Evolutionary conservation across 768 basidiomycete genomes (phyloP).

Genomic region (Lentinus brumalis): DNA sequence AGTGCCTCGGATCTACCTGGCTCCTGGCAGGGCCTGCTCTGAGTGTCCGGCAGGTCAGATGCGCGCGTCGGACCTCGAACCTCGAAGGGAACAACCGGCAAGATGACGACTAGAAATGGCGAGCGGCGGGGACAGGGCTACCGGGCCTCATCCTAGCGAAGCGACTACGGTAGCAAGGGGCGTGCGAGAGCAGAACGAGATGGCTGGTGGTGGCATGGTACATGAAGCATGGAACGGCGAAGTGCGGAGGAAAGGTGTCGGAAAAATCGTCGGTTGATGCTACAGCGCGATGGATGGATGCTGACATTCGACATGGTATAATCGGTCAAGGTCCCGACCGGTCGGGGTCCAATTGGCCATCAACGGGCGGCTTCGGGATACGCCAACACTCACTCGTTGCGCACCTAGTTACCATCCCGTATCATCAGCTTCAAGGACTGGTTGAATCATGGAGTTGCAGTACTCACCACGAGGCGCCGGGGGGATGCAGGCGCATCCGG

Average conservation of each 20-base stretch:
- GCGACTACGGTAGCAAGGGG: not conserved
- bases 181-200: slow-evolving; percentile 6
- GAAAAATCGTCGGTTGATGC: not conserved
- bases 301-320: slow-evolving; percentile 20
- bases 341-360: not conserved
- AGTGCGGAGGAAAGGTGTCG: not conserved
- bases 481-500: not conserved
- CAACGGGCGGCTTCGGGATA: not conserved
- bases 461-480: slow-evolving; percentile 21
- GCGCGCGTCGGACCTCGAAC: not conserved
- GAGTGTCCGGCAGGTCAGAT: slow-evolving; percentile 20
- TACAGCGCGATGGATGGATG: not conserved
- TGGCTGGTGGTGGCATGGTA: not conserved
- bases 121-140: not conserved
- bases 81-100: not conserved
- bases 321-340: not conserved
- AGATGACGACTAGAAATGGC: not conserved
- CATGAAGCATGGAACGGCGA: slow-evolving; percentile 1
- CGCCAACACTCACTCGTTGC: slow-evolving; percentile 19
- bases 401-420: slow-evolving; percentile 12
- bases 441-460: not conserved
- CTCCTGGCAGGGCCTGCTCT: not conserved
- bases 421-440: not conserved
- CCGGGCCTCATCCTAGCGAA: not conserved
- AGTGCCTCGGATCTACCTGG: slow-evolving; percentile 18